Evolutionary conservation across 768 basidiomycete genomes (phyloP).

Genomic region (Suillus variegatus): DNA sequence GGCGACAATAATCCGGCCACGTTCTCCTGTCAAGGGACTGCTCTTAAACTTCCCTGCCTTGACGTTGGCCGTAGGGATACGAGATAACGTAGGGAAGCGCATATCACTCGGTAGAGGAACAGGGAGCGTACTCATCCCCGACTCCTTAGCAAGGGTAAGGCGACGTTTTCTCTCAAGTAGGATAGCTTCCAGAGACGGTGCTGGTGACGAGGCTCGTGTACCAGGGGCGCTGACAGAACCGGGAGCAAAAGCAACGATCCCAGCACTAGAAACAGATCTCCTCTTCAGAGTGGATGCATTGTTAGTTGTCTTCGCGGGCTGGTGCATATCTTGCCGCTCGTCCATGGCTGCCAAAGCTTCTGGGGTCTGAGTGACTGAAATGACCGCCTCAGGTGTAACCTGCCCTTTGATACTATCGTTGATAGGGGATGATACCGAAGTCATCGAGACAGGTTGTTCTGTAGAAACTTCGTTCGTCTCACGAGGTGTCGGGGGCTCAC

Average conservation of each 20-base stretch:
- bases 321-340: background rate
- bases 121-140: slow-evolving; percentile 14
- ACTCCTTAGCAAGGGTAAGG: slow-evolving; percentile 27
- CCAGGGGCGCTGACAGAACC: slow-evolving; percentile 14
- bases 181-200: slow-evolving; percentile 65
- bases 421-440: background rate
- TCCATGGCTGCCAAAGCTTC: background rate
- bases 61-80: slow-evolving; percentile 17
- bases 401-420: background rate
- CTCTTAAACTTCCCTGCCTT: slow-evolving; percentile 74
- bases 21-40: slow-evolving; percentile 58
- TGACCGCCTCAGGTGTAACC: background rate
- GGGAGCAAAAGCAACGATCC: slow-evolving; percentile 15
- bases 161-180: slow-evolving; percentile 68
- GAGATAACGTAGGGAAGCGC: slow-evolving; percentile 7
- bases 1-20: slow-evolving; percentile 47
- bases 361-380: background rate
- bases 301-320: slow-evolving; percentile 1
- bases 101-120: slow-evolving; percentile 15
- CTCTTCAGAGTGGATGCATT: slow-evolving; percentile 17
- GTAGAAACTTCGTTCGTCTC: slow-evolving; percentile 23
- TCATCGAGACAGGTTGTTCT: background rate
- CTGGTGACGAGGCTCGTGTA: slow-evolving; percentile 47
- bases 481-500: slow-evolving; percentile 58
- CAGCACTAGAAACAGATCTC: slow-evolving; percentile 16